These are phyloP conservation scores for Crithidia acanthocephali DNA, from an alignment of 208 protist genomes.

Conservation along the genomic window DNA sequence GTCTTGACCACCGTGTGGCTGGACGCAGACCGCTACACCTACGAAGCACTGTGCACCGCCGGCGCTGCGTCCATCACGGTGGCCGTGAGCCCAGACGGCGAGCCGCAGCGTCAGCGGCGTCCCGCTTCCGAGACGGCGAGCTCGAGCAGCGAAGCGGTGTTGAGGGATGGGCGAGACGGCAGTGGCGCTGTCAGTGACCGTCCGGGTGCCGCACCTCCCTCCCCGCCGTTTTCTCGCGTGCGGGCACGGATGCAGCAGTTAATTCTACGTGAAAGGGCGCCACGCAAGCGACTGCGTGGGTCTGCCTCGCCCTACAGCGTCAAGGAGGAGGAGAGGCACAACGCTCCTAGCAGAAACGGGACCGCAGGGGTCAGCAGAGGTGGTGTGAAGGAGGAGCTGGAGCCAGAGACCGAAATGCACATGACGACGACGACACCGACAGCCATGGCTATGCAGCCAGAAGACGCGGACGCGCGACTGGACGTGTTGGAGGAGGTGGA, in stretches of 20 bases:
- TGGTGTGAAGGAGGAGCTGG: background rate
- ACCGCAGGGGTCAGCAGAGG: too few species aligned
- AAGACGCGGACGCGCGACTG: slow-evolving; percentile 38
- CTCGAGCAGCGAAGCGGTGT: too few species aligned
- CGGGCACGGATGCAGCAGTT: background rate
- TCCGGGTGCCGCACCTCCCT: too few species aligned
- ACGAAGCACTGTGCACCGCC: slow-evolving; percentile 52
- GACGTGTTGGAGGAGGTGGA: slow-evolving; percentile 72
- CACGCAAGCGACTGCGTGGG: background rate
- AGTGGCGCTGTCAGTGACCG: too few species aligned
- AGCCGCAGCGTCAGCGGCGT: background rate
- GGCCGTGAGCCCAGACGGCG: background rate
- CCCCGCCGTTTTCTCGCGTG: background rate
- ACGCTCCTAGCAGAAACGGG: background rate
- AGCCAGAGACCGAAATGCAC: background rate
- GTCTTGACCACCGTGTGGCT: slow-evolving; percentile 29
- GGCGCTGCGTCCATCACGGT: slow-evolving; percentile 29
- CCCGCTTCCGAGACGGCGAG: background rate
- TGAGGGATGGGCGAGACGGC: too few species aligned
- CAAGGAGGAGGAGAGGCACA: background rate
- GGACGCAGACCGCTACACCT: slow-evolving; percentile 46
- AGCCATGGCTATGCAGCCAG: background rate
- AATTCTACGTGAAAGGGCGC: slow-evolving; percentile 7
- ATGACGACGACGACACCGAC: too few species aligned
- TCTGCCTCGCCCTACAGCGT: background rate